Percentiles rank a stretch among this genome's conserved stretches.
These are phyloP conservation scores for Diplodia seriata DNA, from an alignment of 2,329 filamentous ascomycete species.

Conservation along the genomic window DNA sequence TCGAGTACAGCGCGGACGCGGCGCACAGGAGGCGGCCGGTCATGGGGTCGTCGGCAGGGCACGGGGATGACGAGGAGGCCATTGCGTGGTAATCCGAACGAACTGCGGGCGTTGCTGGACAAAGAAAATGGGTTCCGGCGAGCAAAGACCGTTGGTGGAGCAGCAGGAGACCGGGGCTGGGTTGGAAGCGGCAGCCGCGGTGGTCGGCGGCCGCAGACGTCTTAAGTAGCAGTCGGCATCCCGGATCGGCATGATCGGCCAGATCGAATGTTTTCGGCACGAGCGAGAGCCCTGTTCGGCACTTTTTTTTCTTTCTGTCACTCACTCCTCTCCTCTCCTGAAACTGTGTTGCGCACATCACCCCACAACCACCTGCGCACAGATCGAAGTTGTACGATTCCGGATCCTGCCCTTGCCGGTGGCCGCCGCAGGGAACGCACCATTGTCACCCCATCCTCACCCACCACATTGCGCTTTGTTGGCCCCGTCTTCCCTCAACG, in stretches of 20 bases:
- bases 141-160: neutral
- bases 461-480: neutral
- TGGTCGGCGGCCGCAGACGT: neutral
- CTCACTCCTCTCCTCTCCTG: neutral
- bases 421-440: neutral
- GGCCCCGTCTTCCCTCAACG: neutral
- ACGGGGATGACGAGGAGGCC: slow-evolving; percentile 5
- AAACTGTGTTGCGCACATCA: slow-evolving; percentile 11
- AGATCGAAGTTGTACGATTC: no score
- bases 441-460: slow-evolving; percentile 17
- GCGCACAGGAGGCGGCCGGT: slow-evolving; percentile 17
- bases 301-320: neutral
- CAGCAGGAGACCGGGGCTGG: neutral
- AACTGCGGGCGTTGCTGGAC: no score
- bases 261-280: slow-evolving; percentile 28
- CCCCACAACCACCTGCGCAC: neutral
- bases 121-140: neutral
- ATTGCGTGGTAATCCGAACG: neutral
- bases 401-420: neutral
- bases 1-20: neutral
- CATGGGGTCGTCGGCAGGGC: slow-evolving; percentile 21
- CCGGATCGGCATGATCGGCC: slow-evolving; percentile 30
- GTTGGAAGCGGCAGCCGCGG: neutral
- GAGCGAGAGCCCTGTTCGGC: slow-evolving; percentile 2
- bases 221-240: slow-evolving; percentile 25